Conservation (phyloP, 345 rosid species). For the Cardamine resedifolia region DNA sequence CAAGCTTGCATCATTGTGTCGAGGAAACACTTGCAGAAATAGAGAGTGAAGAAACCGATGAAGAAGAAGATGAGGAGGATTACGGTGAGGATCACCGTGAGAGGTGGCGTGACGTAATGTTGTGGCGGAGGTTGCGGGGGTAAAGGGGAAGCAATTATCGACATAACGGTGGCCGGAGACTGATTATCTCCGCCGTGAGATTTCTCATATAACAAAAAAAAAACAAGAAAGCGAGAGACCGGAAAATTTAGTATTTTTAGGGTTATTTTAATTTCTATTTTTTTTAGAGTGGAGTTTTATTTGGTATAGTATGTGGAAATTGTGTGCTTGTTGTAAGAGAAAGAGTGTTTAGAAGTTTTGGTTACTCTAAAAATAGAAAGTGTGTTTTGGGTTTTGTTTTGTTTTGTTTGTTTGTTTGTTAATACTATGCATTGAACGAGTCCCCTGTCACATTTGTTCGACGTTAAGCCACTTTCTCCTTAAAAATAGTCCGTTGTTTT, state of each 20-base stretch:
- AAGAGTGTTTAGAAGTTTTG: constrained; percentile 14
- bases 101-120: constrained; percentile 42
- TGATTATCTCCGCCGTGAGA: constrained; percentile 46
- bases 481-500: constrained; percentile 12
- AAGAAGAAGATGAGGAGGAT: constrained; percentile 63
- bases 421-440: constrained; percentile 35
- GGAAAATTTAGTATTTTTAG: background rate
- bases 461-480: constrained; percentile 19
- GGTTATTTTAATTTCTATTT: background rate
- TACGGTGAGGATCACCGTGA: constrained; percentile 53
- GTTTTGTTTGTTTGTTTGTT: constrained; percentile 8
- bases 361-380: constrained; percentile 36
- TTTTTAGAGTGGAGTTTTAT: constrained; percentile 2
- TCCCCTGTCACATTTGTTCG: constrained; percentile 29
- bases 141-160: constrained; percentile 24
- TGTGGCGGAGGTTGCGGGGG: background rate
- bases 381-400: constrained; percentile 19
- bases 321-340: constrained; percentile 1
- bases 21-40: constrained; percentile 60
- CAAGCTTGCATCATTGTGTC: constrained; percentile 44
- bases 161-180: constrained; percentile 64
- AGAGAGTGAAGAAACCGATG: constrained; percentile 62
- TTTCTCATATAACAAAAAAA: constrained; percentile 38
- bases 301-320: constrained; percentile 14
- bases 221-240: background rate